A percentile compares a stretch with the other conserved stretches of the same genome.
Conservation (phyloP, 306 rosid genomes). For the Prunus mongolica region DNA sequence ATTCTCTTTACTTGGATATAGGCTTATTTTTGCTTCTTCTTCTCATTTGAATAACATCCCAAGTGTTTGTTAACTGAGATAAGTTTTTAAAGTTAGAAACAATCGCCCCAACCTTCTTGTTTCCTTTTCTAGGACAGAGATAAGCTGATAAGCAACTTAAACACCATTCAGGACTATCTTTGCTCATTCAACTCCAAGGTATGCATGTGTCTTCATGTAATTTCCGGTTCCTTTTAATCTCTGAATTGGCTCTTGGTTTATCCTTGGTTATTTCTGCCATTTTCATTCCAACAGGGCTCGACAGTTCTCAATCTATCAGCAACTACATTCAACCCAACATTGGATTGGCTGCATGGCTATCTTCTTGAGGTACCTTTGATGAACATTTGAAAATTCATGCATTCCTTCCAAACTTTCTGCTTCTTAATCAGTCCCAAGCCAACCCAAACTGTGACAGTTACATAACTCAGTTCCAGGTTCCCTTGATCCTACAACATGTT, state of each 20-base stretch:
- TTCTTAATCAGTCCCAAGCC: not conserved
- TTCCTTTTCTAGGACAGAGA: constrained; percentile 58
- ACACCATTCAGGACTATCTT: constrained; percentile 85
- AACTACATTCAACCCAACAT: constrained; percentile 69
- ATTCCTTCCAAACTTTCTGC: not conserved
- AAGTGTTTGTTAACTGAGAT: too few species aligned
- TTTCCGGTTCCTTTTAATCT: not conserved
- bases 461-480: too few species aligned
- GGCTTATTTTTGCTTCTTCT: not conserved
- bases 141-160: constrained; percentile 71
- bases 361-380: constrained; percentile 67
- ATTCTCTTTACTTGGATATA: not conserved
- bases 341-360: constrained; percentile 83
- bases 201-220: constrained; percentile 11
- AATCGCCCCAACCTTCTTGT: not conserved
- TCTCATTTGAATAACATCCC: not conserved
- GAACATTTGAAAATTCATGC: not conserved
- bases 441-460: not conserved
- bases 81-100: not conserved
- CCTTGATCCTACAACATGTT: not conserved
- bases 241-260: not conserved
- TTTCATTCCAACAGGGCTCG: constrained; percentile 60
- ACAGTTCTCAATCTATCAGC: constrained; percentile 79
- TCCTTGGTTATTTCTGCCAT: not conserved
- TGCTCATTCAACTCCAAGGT: constrained; percentile 87